Evolutionary conservation across 495 filamentous ascomycete species (phyloP), one percentile per base, ranked within the genome.

Genomic region (Niebla homalea): DNA sequence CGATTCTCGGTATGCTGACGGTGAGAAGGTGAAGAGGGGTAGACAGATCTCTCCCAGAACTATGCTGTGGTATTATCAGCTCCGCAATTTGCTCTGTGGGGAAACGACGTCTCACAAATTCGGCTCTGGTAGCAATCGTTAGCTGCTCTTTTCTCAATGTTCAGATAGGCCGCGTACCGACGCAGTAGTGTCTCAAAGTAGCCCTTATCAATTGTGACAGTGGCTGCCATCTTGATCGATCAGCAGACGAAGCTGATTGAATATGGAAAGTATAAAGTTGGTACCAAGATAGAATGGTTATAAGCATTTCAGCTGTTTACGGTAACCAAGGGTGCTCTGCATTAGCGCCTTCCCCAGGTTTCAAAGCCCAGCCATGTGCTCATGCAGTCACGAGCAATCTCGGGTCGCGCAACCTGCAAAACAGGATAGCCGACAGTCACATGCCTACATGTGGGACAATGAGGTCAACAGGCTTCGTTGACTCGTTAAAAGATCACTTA

Each of bases 101-200:
- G 1, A 32, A 7, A 7, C 29, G 8, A 32, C 2, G 14, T 32
- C 29, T 32, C 14, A 67, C 68, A 53, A 67, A 70, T 55, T 69
- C 64, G 43, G 67, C 68, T 22, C 68, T 68, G 50, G 14, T 48
- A 12, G n/a, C 15, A n/a, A 37, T 42, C 8, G 26, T 35, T 22
- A 46, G 46, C 23, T 5, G 10, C 16, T 32, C 46, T 22, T 19
- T 19, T 26, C 20, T n/a, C 29, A 5, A 21, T 21, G 39, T 20
- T 50, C 23, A 19, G 32, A 19, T 14, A n/a, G 41, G 40, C 5
- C 18, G 22, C 47, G 43, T 60, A 65, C 76, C 72, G 70, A 53
- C 71, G 70, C 16, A 77, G 45, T 37, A 77, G 60, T 43, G 69
- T 68, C 53, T 78, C 70, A 46, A 75, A 74, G 62, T 78, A 73